Conservation (phyloP, 352 stramenopile species). For the Blastocystis sp. region DNA sequence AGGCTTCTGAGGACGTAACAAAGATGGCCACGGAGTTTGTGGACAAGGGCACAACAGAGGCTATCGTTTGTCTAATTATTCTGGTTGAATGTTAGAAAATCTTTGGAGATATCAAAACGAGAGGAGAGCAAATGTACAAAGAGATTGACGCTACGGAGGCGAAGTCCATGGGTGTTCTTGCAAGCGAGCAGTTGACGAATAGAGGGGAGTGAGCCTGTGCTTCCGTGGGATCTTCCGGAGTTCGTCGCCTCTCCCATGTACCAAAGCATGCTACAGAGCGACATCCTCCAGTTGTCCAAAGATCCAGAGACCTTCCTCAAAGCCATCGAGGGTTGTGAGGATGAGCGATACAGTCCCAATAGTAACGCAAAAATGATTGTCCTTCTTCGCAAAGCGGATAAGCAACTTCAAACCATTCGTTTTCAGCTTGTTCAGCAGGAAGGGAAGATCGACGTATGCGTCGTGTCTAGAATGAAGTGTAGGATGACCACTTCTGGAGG, state of each 20-base stretch:
- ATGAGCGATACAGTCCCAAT: constrained; percentile 15
- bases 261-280: not conserved
- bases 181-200: not conserved
- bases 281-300: constrained; percentile 33
- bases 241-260: not conserved
- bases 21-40: constrained; percentile 36
- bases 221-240: constrained; percentile 57
- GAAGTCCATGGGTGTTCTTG: not conserved
- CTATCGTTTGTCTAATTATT: not conserved
- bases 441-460: constrained; percentile 31
- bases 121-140: constrained; percentile 44
- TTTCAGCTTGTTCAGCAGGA: constrained; percentile 46
- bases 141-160: constrained; percentile 51
- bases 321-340: constrained; percentile 33
- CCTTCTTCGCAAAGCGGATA: constrained; percentile 29
- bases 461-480: not conserved
- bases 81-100: constrained; percentile 20
- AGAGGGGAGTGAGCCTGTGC: not conserved
- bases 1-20: constrained; percentile 37
- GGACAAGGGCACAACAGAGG: constrained; percentile 44
- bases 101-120: constrained; percentile 41
- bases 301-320: constrained; percentile 65
- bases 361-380: constrained; percentile 22
- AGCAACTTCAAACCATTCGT: constrained; percentile 18
- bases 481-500: constrained; percentile 68